Percentiles rank a stretch among this genome's conserved stretches.
These are phyloP conservation scores for Boletus fagicola DNA, from an alignment of 768 basidiomycete genomes.

Conservation along the genomic window DNA sequence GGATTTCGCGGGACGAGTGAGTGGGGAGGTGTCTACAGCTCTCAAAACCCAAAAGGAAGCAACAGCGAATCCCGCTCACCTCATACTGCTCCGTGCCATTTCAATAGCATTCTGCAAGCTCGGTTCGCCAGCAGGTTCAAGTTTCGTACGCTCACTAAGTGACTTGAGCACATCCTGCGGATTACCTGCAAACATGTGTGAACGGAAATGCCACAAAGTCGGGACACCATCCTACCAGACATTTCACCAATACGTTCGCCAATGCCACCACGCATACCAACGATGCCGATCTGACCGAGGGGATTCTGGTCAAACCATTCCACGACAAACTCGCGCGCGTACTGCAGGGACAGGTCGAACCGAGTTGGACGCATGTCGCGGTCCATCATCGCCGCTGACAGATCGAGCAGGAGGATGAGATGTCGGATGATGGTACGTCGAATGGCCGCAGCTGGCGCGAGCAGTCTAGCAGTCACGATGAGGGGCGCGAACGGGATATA, in stretches of 20 bases:
- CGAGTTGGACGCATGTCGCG: slow-evolving; percentile 94
- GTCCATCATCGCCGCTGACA: slow-evolving; percentile 91
- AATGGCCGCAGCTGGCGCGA: slow-evolving; percentile 82
- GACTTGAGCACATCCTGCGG: slow-evolving; percentile 92
- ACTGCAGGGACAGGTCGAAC: slow-evolving; percentile 87
- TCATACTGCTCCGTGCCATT: slow-evolving; percentile 93
- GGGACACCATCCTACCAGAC: slow-evolving; percentile 61
- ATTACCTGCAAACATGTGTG: slow-evolving; percentile 58
- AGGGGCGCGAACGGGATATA: slow-evolving; percentile 4
- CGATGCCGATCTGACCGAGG: slow-evolving; percentile 91
- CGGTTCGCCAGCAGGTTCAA: slow-evolving; percentile 90
- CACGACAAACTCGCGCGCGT: slow-evolving; percentile 84
- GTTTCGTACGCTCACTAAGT: slow-evolving; percentile 80
- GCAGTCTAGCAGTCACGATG: slow-evolving; percentile 48
- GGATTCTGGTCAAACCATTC: slow-evolving; percentile 99
- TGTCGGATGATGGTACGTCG: slow-evolving; percentile 96
- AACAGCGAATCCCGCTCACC: slow-evolving; percentile 42
- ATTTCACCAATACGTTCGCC: slow-evolving; percentile 90
- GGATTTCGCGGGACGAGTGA: slow-evolving; percentile 93
- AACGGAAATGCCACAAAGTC: background rate
- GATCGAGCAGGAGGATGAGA: slow-evolving; percentile 86
- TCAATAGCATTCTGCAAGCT: slow-evolving; percentile 97
- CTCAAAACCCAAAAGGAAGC: slow-evolving; percentile 5
- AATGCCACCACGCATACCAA: slow-evolving; percentile 88
- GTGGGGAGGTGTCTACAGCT: slow-evolving; percentile 85